Percentiles rank a stretch among this genome's conserved stretches.
Evolutionary conservation across 768 basidiomycete species (phyloP).

Genomic region (Neoboletus magnificus): DNA sequence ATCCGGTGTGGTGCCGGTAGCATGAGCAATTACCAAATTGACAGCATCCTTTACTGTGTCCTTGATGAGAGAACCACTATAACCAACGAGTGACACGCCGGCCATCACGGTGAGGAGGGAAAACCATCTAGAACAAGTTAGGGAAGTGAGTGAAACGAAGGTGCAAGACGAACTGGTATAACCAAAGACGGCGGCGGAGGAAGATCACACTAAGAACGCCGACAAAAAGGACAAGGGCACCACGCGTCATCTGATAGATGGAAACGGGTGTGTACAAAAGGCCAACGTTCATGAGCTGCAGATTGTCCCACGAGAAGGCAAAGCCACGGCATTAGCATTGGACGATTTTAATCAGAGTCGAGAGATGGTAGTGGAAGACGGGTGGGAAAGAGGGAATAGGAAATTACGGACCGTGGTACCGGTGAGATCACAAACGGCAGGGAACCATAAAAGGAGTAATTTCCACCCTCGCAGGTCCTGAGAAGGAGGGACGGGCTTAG

Average conservation of each 20-base stretch:
- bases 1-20: conserved; percentile 37
- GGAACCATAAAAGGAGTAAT: conserved; percentile 78
- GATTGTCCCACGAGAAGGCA: conserved; percentile 11
- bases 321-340: conserved; percentile 19
- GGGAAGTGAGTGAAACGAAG: not conserved
- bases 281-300: conserved; percentile 88
- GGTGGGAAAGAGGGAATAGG: conserved; percentile 11
- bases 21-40: conserved; percentile 14
- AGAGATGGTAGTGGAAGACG: conserved; percentile 7
- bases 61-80: conserved; percentile 85
- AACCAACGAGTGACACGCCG: conserved; percentile 82
- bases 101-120: conserved; percentile 86
- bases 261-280: conserved; percentile 95
- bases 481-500: conserved; percentile 31
- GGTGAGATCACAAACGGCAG: conserved; percentile 85
- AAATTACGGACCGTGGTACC: conserved; percentile 73
- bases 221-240: conserved; percentile 91
- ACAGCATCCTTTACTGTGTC: conserved; percentile 54
- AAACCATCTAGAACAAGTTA: conserved; percentile 61
- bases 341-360: conserved; percentile 2
- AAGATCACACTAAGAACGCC: conserved; percentile 89
- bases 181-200: conserved; percentile 77
- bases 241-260: conserved; percentile 95
- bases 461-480: conserved; percentile 62
- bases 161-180: conserved; percentile 69